Evolutionary conservation across 352 stramenopile genomes (phyloP), one percentile per base, ranked within the genome.

Genomic region (Phytopythium cucurbitacearum): DNA sequence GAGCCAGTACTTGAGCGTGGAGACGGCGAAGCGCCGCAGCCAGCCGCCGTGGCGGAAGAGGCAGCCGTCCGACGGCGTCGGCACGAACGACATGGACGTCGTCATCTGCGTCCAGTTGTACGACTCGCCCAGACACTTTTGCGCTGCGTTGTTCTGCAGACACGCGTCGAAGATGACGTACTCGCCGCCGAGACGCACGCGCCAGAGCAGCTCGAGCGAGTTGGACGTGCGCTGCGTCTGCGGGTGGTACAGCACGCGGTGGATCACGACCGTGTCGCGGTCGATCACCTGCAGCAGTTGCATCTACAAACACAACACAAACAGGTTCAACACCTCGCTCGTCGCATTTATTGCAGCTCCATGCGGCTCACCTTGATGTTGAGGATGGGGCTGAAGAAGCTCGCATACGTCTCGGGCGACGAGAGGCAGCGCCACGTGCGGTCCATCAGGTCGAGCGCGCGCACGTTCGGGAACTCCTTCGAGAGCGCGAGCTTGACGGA

Each of bases 81-180:
- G 61, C 13, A 67, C 64, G 56, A 88, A 79, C 10, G 71, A 64
- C 38, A 76, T 63, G 45, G 72, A 85, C 16, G 70, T 69, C 3
- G 73, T 70, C 49, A 76, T 72, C 12, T 79, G 64, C 15, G 61
- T 76, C 74, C 74, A 85, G 12, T 70, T 67, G 55, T 83, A 71
- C 5, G 65, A 73, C 15, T 56, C 65, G 9, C 70, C 69, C n/a
- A 86, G 59, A 38, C 67, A 79, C 48, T 68, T 61, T 44, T 82
- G 72, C 33, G 83, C 74, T 8, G 67, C 75, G 35, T 84, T 81
- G 39, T 76, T 64, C 21, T 83, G 69, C 3, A 88, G 56, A 1
- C 61, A 75, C 9, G 73, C 64, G 51, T 78, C 67, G 12, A 86
- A 73, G 48, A 88, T 76, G 21, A 88, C 57, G 59, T 77, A 83